Conservation (phyloP, 768 basidiomycete genomes). For the Agrocybe pediades region DNA sequence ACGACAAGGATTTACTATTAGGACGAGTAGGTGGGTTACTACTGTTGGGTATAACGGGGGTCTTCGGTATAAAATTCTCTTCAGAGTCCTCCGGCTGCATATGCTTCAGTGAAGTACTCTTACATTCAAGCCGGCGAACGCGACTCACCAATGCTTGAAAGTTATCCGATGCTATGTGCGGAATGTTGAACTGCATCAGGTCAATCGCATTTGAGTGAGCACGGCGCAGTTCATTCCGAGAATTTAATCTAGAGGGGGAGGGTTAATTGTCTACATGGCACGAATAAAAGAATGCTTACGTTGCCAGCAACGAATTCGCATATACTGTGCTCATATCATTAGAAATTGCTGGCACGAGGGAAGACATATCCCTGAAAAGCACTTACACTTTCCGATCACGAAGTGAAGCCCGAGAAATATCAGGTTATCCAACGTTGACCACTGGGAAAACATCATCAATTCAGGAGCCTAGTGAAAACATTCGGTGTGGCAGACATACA, state of each 20-base stretch:
- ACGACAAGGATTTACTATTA: too few relatives aligned
- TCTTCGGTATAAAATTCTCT: not conserved
- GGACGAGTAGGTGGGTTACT: too few relatives aligned
- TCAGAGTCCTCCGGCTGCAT: not conserved
- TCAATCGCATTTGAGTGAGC: slow-evolving; percentile 7
- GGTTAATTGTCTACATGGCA: not conserved
- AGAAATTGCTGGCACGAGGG: not conserved
- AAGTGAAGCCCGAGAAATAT: slow-evolving; percentile 50
- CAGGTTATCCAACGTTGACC: slow-evolving; percentile 45
- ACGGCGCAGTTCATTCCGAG: slow-evolving; percentile 8
- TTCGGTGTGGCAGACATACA: slow-evolving; percentile 27
- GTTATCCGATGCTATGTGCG: not conserved
- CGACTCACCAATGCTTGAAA: slow-evolving; percentile 4
- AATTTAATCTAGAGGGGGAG: slow-evolving; percentile 13
- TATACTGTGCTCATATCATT: slow-evolving; percentile 35
- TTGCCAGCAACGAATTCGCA: slow-evolving; percentile 45
- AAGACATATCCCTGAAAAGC: not conserved
- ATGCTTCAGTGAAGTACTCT: not conserved
- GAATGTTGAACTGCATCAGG: slow-evolving; percentile 6
- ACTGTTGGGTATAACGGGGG: not conserved
- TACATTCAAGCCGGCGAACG: not conserved
- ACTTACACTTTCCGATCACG: slow-evolving; percentile 44
- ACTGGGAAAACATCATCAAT: slow-evolving; percentile 25
- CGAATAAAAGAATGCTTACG: slow-evolving; percentile 11
- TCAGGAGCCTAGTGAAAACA: not conserved